Evolutionary conservation across 2,329 filamentous ascomycete genomes (phyloP).

Genomic region (Huntiella abstrusa): DNA sequence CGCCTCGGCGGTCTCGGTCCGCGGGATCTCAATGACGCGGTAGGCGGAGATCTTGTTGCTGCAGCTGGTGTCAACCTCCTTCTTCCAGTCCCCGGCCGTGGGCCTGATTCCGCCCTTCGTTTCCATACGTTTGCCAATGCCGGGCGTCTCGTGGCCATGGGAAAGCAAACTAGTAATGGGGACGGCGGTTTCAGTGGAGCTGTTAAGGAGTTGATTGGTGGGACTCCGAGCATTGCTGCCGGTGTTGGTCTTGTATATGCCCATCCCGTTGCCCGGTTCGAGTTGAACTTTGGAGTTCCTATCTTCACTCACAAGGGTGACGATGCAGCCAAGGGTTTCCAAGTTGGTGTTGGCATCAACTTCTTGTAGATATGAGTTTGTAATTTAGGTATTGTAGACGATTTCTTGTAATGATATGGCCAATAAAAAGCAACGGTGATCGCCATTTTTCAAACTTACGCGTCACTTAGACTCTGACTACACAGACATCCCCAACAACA

Average conservation of each 20-base stretch:
- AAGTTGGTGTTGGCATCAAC: constrained; percentile 90
- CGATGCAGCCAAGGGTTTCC: constrained; percentile 74
- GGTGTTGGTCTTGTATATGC: constrained; percentile 88
- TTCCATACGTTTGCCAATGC: constrained; percentile 85
- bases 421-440: too few species aligned
- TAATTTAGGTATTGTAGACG: too few species aligned
- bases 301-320: constrained; percentile 67
- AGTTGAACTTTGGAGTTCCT: constrained; percentile 87
- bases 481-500: too few species aligned
- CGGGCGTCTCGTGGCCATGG: constrained; percentile 54
- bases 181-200: constrained; percentile 29
- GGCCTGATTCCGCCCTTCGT: constrained; percentile 65
- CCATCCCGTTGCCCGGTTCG: constrained; percentile 80
- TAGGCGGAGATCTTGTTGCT: constrained; percentile 82
- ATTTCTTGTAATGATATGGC: too few species aligned
- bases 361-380: constrained; percentile 47
- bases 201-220: constrained; percentile 48
- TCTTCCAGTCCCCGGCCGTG: constrained; percentile 64
- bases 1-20: constrained; percentile 76
- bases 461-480: too few species aligned
- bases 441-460: too few species aligned
- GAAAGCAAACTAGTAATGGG: constrained; percentile 19
- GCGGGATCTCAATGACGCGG: constrained; percentile 64
- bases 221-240: constrained; percentile 67
- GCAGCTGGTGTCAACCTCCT: constrained; percentile 76